These are phyloP conservation scores for Leccinum rimulosum DNA, from an alignment of 768 basidiomycete species.

Conservation along the genomic window DNA sequence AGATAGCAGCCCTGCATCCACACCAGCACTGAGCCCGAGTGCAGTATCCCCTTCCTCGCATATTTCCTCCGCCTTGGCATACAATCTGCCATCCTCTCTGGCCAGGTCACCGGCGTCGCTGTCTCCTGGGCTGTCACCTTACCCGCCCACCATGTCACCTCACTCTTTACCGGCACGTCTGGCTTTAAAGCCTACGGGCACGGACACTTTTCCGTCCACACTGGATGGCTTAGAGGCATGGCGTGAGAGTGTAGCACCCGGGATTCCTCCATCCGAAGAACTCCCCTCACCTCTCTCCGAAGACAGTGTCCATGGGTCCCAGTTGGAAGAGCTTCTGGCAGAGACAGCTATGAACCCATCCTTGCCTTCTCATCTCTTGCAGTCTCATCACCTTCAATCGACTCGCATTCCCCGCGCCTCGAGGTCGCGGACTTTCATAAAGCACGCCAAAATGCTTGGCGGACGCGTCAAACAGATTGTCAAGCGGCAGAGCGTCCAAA, in stretches of 20 bases:
- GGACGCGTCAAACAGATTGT: conserved; percentile 30
- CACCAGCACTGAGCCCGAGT: conserved; percentile 24
- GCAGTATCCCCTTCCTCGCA: conserved; percentile 20
- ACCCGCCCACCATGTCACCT: conserved; percentile 13
- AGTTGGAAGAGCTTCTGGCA: conserved; percentile 5
- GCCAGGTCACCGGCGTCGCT: conserved; percentile 16
- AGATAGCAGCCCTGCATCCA: conserved; percentile 23
- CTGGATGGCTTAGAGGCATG: conserved; percentile 29
- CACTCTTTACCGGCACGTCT: conserved; percentile 16
- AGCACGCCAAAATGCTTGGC: conserved; percentile 27
- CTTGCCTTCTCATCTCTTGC: conserved; percentile 7
- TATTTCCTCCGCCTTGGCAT: conserved; percentile 14
- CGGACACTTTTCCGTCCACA: conserved; percentile 32
- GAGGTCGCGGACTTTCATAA: conserved; percentile 21
- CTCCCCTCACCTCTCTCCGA: conserved; percentile 15
- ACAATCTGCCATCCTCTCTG: conserved; percentile 12
- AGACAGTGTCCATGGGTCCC: conserved; percentile 2
- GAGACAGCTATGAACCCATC: conserved; percentile 7
- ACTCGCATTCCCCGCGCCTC: conserved; percentile 4
- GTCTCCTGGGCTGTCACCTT: conserved; percentile 13
- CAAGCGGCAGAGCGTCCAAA: conserved; percentile 9
- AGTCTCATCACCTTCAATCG: background rate
- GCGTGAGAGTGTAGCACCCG: conserved; percentile 24
- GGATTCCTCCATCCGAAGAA: conserved; percentile 18
- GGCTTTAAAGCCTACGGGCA: conserved; percentile 26